Evolutionary conservation across 805 yeast genomes (phyloP).

Genomic region (Zygosaccharomyces lentus): DNA sequence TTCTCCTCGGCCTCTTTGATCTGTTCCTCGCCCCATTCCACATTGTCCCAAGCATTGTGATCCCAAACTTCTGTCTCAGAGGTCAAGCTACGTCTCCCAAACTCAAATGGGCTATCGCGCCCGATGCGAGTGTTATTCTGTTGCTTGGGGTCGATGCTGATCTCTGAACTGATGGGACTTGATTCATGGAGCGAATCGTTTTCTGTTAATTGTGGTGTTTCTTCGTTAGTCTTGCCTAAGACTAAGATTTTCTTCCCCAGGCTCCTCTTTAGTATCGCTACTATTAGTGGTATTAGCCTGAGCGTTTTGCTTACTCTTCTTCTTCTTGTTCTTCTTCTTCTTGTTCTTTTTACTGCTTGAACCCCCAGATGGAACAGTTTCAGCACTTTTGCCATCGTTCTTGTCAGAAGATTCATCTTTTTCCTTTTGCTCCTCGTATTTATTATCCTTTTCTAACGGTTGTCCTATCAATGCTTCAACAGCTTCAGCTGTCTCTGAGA

Average conservation of each 20-base stretch:
- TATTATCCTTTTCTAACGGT: background rate
- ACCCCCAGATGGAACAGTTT: constrained; percentile 3
- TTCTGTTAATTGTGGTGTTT: constrained; percentile 15
- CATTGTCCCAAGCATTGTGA: constrained; percentile 94
- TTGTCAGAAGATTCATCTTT: constrained; percentile 1
- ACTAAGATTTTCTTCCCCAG: constrained; percentile 6
- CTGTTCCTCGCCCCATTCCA: constrained; percentile 95
- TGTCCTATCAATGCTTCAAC: too few relatives aligned
- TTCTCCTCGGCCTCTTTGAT: constrained; percentile 65
- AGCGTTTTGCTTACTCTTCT: constrained; percentile 27
- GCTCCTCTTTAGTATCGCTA: background rate
- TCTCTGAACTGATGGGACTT: constrained; percentile 20
- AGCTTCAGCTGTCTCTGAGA: too few relatives aligned
- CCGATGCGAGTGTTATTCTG: constrained; percentile 53
- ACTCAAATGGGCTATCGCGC: constrained; percentile 83
- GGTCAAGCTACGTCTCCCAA: constrained; percentile 78
- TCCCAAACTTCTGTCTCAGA: constrained; percentile 79
- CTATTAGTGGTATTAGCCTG: background rate
- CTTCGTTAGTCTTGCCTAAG: constrained; percentile 31
- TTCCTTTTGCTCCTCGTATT: constrained; percentile 4
- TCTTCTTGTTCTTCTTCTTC: constrained; percentile 31
- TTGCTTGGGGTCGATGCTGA: background rate
- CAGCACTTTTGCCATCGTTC: constrained; percentile 1
- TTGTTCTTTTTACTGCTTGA: constrained; percentile 16
- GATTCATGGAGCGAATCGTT: constrained; percentile 21